These are phyloP conservation scores for Endoconidiophora polonica DNA, from an alignment of 2,329 filamentous ascomycete species.

Conservation along the genomic window DNA sequence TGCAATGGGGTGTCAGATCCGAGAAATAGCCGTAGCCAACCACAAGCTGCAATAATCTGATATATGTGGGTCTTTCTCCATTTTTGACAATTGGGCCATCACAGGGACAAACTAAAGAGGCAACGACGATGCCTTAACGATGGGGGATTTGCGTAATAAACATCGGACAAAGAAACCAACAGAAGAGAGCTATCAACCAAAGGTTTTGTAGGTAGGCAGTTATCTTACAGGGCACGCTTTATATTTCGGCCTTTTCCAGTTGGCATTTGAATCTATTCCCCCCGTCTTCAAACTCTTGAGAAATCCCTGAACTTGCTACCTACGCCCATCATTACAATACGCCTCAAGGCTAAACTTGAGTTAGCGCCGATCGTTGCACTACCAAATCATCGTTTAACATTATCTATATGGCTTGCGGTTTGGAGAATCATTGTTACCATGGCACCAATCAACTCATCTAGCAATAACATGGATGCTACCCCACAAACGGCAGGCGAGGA, in stretches of 20 bases:
- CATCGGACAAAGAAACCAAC: neutral
- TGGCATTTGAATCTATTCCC: neutral
- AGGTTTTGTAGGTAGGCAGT: too few relatives aligned
- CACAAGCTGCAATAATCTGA: neutral
- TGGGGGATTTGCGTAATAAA: neutral
- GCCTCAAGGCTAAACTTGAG: too few relatives aligned
- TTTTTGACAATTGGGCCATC: neutral
- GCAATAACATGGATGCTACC: neutral
- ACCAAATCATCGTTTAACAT: too few relatives aligned
- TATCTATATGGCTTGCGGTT: too few relatives aligned
- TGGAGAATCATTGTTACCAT: too few relatives aligned
- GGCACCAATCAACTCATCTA: too few relatives aligned
- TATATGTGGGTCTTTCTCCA: neutral
- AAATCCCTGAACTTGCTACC: too few relatives aligned
- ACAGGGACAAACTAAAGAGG: neutral
- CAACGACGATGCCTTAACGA: neutral
- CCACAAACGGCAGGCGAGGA: neutral
- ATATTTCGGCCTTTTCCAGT: neutral
- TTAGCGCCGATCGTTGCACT: too few relatives aligned
- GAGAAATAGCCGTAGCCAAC: conserved; percentile 7
- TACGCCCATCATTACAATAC: too few relatives aligned
- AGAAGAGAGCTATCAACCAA: neutral
- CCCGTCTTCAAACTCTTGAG: too few relatives aligned
- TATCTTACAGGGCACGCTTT: too few relatives aligned
- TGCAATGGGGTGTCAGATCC: neutral